phyloP scores from a whole-genome alignment of 2,329 filamentous ascomycete genomes.

The Claviceps arundinis region DNA sequence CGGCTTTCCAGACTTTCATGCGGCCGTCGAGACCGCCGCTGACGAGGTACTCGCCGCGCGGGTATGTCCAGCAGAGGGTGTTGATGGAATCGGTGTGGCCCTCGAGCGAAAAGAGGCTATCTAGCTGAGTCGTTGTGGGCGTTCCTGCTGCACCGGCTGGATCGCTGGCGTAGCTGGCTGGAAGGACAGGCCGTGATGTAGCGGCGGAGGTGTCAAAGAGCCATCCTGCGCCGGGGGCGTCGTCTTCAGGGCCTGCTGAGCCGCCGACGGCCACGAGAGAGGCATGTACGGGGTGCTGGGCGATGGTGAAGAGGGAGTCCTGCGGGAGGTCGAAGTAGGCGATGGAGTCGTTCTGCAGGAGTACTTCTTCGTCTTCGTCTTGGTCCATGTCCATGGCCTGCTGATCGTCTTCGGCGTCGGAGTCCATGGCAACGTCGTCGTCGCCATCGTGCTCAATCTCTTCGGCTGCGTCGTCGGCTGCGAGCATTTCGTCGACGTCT shows the following conservation, averaged over 20 bases:
- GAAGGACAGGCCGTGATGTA: constrained; percentile 53
- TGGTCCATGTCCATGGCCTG: constrained; percentile 48
- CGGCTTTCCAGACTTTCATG: constrained; percentile 54
- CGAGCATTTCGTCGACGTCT: constrained; percentile 11
- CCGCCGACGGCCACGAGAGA: constrained; percentile 79
- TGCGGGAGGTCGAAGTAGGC: constrained; percentile 86
- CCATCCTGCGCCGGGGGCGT: constrained; percentile 65
- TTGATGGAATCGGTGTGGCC: constrained; percentile 90
- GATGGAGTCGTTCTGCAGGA: constrained; percentile 79
- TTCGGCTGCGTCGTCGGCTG: constrained; percentile 9
- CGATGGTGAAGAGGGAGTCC: constrained; percentile 89
- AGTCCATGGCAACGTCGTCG: constrained; percentile 72
- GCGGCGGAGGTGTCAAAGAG: constrained; percentile 65
- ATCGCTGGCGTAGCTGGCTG: constrained; percentile 58
- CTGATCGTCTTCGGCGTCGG: constrained; percentile 33
- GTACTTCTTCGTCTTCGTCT: constrained; percentile 60
- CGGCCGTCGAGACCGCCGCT: constrained; percentile 80
- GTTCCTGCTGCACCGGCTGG: constrained; percentile 37
- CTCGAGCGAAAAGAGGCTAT: constrained; percentile 61
- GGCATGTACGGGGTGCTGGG: constrained; percentile 72
- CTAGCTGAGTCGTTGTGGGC: constrained; percentile 43
- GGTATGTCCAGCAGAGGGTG: constrained; percentile 69
- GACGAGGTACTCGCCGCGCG: constrained; percentile 71
- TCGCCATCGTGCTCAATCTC: constrained; percentile 46
- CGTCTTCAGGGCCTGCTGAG: constrained; percentile 43